Conservation (phyloP, 2,329 filamentous ascomycete species). For the Blumeriella jaapii region DNA sequence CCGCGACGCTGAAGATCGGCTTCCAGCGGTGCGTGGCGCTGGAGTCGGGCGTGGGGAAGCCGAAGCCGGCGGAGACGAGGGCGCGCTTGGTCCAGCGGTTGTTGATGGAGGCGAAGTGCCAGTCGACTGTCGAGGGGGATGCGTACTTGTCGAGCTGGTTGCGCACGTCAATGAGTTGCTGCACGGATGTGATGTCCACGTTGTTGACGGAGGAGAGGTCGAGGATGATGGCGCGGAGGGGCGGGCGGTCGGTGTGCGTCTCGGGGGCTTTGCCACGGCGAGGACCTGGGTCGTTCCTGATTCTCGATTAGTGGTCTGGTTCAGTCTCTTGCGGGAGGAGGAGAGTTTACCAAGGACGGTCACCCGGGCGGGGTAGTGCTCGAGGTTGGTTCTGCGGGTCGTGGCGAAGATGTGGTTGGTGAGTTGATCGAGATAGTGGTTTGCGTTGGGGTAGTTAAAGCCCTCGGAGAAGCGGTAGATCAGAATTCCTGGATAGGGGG, state of each 20-base stretch:
- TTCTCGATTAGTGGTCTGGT: not conserved
- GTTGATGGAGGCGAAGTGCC: constrained; percentile 90
- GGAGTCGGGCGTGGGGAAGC: constrained; percentile 52
- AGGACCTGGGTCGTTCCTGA: constrained; percentile 68
- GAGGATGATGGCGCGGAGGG: constrained; percentile 78
- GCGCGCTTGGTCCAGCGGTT: constrained; percentile 93
- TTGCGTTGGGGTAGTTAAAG: constrained; percentile 93
- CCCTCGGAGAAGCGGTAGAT: constrained; percentile 93
- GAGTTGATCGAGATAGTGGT: constrained; percentile 74
- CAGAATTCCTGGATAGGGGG: constrained; percentile 83
- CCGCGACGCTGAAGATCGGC: constrained; percentile 88
- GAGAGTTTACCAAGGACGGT: constrained; percentile 62
- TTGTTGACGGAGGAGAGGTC: constrained; percentile 93
- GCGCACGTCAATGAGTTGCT: constrained; percentile 85
- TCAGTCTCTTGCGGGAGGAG: not conserved
- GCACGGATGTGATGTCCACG: constrained; percentile 84
- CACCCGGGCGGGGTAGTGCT: constrained; percentile 55
- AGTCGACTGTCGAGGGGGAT: constrained; percentile 71
- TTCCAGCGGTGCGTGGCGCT: constrained; percentile 55
- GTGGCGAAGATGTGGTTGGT: constrained; percentile 53
- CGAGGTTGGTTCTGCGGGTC: constrained; percentile 65
- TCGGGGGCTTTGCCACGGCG: constrained; percentile 38
- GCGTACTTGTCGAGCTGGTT: constrained; percentile 87
- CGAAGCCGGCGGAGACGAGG: constrained; percentile 78
- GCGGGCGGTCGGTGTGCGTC: constrained; percentile 45